phyloP scores from a whole-genome alignment of 495 filamentous ascomycete genomes.

The Aspergillus sclerotiicarbonarius region DNA sequence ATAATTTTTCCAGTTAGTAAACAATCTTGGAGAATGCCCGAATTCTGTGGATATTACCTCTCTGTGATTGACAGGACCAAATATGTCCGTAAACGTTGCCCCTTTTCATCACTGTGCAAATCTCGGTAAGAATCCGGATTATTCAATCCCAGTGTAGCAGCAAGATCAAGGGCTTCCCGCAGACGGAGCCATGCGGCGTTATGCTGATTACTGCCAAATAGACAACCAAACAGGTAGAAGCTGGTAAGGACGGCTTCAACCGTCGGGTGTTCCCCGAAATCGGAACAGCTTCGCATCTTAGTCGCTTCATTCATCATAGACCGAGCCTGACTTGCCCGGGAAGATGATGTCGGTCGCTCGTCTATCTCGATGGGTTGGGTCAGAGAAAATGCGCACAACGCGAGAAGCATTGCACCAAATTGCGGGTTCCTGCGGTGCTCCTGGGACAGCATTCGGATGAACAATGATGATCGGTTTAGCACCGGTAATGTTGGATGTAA shows the following conservation, averaged over 20 bases:
- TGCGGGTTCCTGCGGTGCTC: constrained; percentile 68
- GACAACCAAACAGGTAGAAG: constrained; percentile 76
- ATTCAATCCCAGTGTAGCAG: constrained; percentile 57
- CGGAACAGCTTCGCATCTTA: constrained; percentile 69
- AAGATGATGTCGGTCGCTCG: constrained; percentile 39
- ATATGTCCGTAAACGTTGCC: constrained; percentile 45
- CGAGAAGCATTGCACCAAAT: constrained; percentile 62
- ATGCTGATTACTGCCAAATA: constrained; percentile 63
- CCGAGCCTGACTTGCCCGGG: constrained; percentile 51
- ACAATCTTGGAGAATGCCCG: not conserved
- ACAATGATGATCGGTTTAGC: constrained; percentile 62
- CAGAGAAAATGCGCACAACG: constrained; percentile 79
- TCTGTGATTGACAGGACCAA: constrained; percentile 62
- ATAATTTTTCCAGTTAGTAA: not conserved
- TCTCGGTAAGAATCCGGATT: constrained; percentile 50
- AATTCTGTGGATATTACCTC: constrained; percentile 31
- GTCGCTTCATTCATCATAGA: constrained; percentile 73
- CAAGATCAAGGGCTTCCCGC: constrained; percentile 57
- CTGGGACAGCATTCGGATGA: constrained; percentile 57
- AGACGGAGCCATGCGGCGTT: constrained; percentile 59
- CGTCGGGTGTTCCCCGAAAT: constrained; percentile 72
- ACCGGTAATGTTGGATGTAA: constrained; percentile 81
- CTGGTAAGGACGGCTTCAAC: constrained; percentile 70
- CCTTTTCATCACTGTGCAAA: constrained; percentile 45
- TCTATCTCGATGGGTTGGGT: constrained; percentile 71